Evolutionary conservation across 345 rosid species (phyloP).

Genomic region (Viola odorata): DNA sequence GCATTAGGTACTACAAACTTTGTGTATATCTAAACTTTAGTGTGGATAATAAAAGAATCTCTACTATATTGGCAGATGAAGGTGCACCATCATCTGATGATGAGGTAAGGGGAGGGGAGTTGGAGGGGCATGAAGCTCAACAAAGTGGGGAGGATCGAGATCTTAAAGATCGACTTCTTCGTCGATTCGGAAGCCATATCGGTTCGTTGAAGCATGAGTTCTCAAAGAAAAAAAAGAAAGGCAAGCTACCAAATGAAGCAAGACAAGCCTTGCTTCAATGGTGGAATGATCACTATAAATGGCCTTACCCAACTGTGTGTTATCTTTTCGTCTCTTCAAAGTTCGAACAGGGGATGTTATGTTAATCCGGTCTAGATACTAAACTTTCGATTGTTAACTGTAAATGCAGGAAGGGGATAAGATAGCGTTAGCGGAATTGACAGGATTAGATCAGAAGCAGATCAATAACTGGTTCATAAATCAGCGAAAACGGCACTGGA

Average conservation of each 20-base stretch:
- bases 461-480: slow-evolving; percentile 34
- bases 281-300: slow-evolving; percentile 32
- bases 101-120: slow-evolving; percentile 45
- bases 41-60: no score
- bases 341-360: no score
- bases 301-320: slow-evolving; percentile 37
- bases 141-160: slow-evolving; percentile 23
- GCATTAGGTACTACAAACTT: no score
- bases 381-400: no score
- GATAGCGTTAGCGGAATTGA: slow-evolving; percentile 27
- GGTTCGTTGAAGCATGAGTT: slow-evolving; percentile 24
- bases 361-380: no score
- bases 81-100: slow-evolving; percentile 62
- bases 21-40: no score
- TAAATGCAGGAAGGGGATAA: slow-evolving; percentile 27
- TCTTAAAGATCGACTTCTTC: slow-evolving; percentile 24
- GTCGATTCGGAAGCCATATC: slow-evolving; percentile 29
- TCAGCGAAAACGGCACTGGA: slow-evolving; percentile 33
- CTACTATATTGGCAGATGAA: slow-evolving; percentile 31
- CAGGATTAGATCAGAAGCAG: slow-evolving; percentile 34
- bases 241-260: slow-evolving; percentile 31
- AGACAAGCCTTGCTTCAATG: slow-evolving; percentile 28
- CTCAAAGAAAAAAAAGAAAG: slow-evolving; percentile 33
- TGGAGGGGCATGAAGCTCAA: slow-evolving; percentile 21
- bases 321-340: background rate